Evolutionary conservation across 257 asterid species (phyloP).

Genomic region (Scutellaria baicalensis): DNA sequence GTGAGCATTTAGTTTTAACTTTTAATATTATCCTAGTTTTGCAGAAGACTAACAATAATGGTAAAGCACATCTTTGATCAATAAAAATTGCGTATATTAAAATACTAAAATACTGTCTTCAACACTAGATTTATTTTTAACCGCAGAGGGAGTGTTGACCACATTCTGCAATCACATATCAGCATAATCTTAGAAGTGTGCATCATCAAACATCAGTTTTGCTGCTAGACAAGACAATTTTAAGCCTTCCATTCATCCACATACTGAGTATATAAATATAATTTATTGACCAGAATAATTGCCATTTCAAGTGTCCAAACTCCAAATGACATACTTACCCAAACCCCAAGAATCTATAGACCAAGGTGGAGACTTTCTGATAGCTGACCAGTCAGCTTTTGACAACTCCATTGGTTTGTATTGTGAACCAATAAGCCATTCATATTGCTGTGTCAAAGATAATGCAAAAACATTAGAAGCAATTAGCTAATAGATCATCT

Average conservation of each 20-base stretch:
- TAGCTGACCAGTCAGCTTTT: slow-evolving; percentile 82
- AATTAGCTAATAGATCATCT: slow-evolving; percentile 10
- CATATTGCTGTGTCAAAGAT: slow-evolving; percentile 75
- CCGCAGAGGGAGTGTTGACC: background rate
- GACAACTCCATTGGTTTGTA: slow-evolving; percentile 90
- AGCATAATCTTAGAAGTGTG: slow-evolving; percentile 5
- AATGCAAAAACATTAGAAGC: background rate
- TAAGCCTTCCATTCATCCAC: slow-evolving; percentile 10
- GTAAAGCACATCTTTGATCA: background rate
- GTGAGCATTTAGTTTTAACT: background rate
- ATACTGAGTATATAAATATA: background rate
- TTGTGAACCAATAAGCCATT: slow-evolving; percentile 93
- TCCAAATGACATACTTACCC: slow-evolving; percentile 51
- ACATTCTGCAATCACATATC: slow-evolving; percentile 5
- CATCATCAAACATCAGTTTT: slow-evolving; percentile 3
- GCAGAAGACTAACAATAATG: background rate
- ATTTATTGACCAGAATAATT: background rate
- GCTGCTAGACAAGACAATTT: slow-evolving; percentile 3
- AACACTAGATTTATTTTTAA: background rate
- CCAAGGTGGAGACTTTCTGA: slow-evolving; percentile 95
- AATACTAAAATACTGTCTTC: slow-evolving; percentile 1
- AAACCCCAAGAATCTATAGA: slow-evolving; percentile 97
- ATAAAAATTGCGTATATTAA: background rate
- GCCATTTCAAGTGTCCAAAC: slow-evolving; percentile 1
- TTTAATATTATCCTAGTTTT: slow-evolving; percentile 1